A percentile compares a stretch with the other conserved stretches of the same genome.
Evolutionary conservation across 805 yeast species (phyloP).

Genomic region (Hanseniaspora lindneri): DNA sequence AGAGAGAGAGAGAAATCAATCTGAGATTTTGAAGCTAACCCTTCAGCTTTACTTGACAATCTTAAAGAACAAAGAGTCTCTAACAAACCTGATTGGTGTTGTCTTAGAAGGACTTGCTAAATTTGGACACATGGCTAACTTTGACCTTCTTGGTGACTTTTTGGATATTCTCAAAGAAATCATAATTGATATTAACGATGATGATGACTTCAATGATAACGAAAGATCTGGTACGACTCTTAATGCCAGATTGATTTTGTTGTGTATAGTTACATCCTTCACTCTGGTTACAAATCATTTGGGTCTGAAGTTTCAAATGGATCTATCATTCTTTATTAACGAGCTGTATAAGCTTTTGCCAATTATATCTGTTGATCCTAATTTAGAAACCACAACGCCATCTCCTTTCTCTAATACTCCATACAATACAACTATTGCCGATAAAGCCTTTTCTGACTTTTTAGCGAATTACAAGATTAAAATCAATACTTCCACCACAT

Average conservation of each 20-base stretch:
- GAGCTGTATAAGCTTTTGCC: conserved; percentile 60
- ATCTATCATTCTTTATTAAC: conserved; percentile 67
- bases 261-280: conserved; percentile 83
- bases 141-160: conserved; percentile 86
- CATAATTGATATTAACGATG: conserved; percentile 40
- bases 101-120: conserved; percentile 84
- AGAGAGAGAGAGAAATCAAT: conserved; percentile 75
- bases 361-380: conserved; percentile 63
- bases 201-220: conserved; percentile 22
- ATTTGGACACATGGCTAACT: conserved; percentile 84
- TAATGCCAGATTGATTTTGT: conserved; percentile 58
- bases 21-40: conserved; percentile 64
- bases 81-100: conserved; percentile 61
- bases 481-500: conserved; percentile 78
- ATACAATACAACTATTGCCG: conserved; percentile 31
- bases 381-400: conserved; percentile 42
- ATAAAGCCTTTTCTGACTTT: neutral
- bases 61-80: conserved; percentile 40
- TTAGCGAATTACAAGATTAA: conserved; percentile 40
- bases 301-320: conserved; percentile 62
- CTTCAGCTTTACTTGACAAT: conserved; percentile 68
- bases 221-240: conserved; percentile 31
- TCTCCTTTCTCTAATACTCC: conserved; percentile 62
- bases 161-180: conserved; percentile 80
- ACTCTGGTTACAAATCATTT: conserved; percentile 68